Percentiles rank a stretch among this genome's conserved stretches.
Evolutionary conservation across 345 rosid genomes (phyloP).

Genomic region (Syzygium aromaticum): DNA sequence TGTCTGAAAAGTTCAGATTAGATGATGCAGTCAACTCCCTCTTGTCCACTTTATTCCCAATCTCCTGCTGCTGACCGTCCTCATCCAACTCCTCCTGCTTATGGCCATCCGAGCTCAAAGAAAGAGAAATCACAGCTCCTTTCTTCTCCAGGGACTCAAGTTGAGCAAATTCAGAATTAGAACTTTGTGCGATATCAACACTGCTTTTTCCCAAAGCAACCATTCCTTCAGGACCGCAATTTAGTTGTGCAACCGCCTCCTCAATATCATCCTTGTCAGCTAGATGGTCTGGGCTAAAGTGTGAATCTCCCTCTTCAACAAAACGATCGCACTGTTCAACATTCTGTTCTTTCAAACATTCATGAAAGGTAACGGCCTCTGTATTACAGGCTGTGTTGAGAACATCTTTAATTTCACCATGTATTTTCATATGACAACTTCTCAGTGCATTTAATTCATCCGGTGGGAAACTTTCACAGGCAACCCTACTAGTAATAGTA

Average conservation of each 20-base stretch:
- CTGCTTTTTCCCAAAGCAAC: neutral
- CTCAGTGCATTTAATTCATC: neutral
- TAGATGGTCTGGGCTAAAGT: neutral
- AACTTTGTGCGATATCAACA: neutral
- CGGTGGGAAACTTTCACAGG: neutral
- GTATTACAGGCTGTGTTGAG: neutral
- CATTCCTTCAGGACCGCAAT: neutral
- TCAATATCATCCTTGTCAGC: neutral
- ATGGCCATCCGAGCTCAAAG: neutral
- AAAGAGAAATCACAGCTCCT: neutral
- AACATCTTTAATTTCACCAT: neutral
- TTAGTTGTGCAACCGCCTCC: neutral
- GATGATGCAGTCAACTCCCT: neutral
- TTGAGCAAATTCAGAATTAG: neutral
- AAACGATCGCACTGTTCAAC: conserved; percentile 1
- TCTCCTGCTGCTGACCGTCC: neutral
- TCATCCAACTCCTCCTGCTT: neutral
- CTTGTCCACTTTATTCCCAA: neutral
- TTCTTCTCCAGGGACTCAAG: neutral
- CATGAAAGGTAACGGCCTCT: neutral
- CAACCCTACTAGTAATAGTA: neutral
- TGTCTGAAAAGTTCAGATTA: neutral
- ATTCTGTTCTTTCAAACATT: neutral
- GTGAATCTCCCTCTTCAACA: neutral
- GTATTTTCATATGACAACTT: neutral